phyloP scores from a whole-genome alignment of 192 early-diverging fungal species.

The Backusella tarrabulga region DNA sequence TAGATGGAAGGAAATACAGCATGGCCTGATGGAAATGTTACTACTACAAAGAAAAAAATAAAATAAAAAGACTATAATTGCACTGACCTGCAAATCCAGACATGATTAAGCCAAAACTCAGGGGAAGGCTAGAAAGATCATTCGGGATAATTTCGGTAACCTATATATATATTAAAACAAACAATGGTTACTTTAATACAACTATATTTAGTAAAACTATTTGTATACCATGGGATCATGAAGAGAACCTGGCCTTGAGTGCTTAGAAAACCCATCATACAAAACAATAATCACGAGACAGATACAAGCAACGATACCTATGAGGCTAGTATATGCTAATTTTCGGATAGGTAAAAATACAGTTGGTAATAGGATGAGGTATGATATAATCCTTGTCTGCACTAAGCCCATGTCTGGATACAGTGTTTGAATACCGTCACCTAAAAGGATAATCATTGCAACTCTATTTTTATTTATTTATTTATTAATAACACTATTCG shows the following conservation, averaged over 20 bases:
- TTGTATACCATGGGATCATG: slow-evolving; percentile 40
- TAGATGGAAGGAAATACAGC: slow-evolving; percentile 67
- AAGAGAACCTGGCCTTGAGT: slow-evolving; percentile 50
- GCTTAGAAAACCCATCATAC: slow-evolving; percentile 56
- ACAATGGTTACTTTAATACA: slow-evolving; percentile 6
- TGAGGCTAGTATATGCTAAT: slow-evolving; percentile 50
- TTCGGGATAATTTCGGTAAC: slow-evolving; percentile 50
- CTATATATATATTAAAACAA: slow-evolving; percentile 13
- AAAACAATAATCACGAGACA: slow-evolving; percentile 55
- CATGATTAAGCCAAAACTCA: slow-evolving; percentile 57
- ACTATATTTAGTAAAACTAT: background rate
- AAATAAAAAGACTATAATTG: slow-evolving; percentile 64
- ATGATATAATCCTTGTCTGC: slow-evolving; percentile 46
- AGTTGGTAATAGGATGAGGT: slow-evolving; percentile 47
- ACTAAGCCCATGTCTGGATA: slow-evolving; percentile 22
- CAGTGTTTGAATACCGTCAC: slow-evolving; percentile 33
- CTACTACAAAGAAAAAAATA: background rate
- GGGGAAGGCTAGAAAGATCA: slow-evolving; percentile 33
- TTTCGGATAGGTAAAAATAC: slow-evolving; percentile 46
- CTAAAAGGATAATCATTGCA: slow-evolving; percentile 34
- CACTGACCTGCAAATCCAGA: slow-evolving; percentile 55
- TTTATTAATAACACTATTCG: background rate
- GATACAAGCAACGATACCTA: slow-evolving; percentile 57
- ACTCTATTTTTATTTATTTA: slow-evolving; percentile 21
- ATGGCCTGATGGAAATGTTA: slow-evolving; percentile 40